Percentiles rank a stretch among this genome's conserved stretches.
Evolutionary conservation across 1,284 basidiomycete genomes (phyloP).

Genomic region (Ustilago vetiveriae): DNA sequence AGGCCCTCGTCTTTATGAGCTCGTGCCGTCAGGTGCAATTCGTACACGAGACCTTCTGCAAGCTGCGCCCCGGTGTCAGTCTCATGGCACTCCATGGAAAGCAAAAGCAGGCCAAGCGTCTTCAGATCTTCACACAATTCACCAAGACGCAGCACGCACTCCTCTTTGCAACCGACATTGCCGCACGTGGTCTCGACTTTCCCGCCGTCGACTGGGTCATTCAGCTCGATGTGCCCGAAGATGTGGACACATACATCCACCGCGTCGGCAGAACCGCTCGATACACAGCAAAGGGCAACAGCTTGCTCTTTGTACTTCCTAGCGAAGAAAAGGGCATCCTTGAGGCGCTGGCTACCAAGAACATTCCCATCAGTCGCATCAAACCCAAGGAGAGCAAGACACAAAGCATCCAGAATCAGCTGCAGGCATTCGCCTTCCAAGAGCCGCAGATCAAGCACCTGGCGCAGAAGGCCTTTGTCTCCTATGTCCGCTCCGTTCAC

Average conservation of each 20-base stretch:
- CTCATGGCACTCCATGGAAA: constrained; percentile 94
- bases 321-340: constrained; percentile 93
- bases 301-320: constrained; percentile 82
- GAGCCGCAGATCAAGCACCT: constrained; percentile 98
- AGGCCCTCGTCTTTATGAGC: constrained; percentile 92
- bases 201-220: constrained; percentile 97
- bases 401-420: constrained; percentile 83
- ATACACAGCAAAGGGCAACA: constrained; percentile 89
- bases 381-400: constrained; percentile 91
- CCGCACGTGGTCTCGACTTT: constrained; percentile 95
- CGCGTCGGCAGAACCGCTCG: constrained; percentile 94
- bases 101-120: constrained; percentile 89
- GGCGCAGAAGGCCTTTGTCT: constrained; percentile 95
- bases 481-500: constrained; percentile 91
- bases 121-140: constrained; percentile 69
- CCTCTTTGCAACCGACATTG: constrained; percentile 82
- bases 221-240: constrained; percentile 96
- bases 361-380: constrained; percentile 76
- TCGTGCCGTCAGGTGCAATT: constrained; percentile 88
- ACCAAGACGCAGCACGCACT: constrained; percentile 60
- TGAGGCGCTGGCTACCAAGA: constrained; percentile 77
- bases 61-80: constrained; percentile 90
- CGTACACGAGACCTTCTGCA: constrained; percentile 94
- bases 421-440: constrained; percentile 93
- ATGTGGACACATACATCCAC: constrained; percentile 98